These are phyloP conservation scores for Daldinia bambusicola DNA, from an alignment of 495 filamentous ascomycete species.

Conservation along the genomic window DNA sequence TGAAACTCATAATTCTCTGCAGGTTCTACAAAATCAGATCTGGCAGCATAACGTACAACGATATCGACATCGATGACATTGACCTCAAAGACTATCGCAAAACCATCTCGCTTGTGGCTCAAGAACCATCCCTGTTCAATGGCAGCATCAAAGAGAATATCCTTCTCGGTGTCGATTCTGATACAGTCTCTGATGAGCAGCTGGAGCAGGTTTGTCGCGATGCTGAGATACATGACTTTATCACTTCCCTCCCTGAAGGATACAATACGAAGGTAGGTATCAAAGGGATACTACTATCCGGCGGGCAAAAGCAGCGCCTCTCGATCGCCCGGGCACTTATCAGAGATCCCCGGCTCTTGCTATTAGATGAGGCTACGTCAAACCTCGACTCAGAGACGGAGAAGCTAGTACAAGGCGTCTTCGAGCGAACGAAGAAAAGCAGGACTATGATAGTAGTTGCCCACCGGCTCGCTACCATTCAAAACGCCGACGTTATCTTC, in stretches of 20 bases:
- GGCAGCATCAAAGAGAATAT: constrained; percentile 72
- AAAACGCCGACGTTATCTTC: constrained; percentile 68
- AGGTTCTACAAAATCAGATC: constrained; percentile 66
- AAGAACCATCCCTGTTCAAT: constrained; percentile 68
- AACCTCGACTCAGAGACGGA: constrained; percentile 81
- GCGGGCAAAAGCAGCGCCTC: constrained; percentile 81
- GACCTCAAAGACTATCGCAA: constrained; percentile 64
- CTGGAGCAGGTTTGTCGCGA: constrained; percentile 62
- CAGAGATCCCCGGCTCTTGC: constrained; percentile 74
- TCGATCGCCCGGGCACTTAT: constrained; percentile 81
- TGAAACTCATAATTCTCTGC: constrained; percentile 16
- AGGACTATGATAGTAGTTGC: constrained; percentile 83
- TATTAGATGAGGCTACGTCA: constrained; percentile 84
- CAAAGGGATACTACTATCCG: constrained; percentile 73
- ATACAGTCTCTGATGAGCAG: constrained; percentile 53
- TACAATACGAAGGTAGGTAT: constrained; percentile 72
- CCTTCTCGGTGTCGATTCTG: constrained; percentile 60
- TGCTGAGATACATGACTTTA: constrained; percentile 69
- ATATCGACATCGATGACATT: constrained; percentile 57
- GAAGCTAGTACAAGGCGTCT: constrained; percentile 74
- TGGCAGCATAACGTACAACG: constrained; percentile 63
- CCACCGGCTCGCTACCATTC: constrained; percentile 67
- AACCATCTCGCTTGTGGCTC: constrained; percentile 65
- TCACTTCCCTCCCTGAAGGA: constrained; percentile 66
- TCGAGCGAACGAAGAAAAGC: constrained; percentile 70